phyloP scores from a whole-genome alignment of 352 stramenopile genomes.

The Poterioochromonas sp. region DNA sequence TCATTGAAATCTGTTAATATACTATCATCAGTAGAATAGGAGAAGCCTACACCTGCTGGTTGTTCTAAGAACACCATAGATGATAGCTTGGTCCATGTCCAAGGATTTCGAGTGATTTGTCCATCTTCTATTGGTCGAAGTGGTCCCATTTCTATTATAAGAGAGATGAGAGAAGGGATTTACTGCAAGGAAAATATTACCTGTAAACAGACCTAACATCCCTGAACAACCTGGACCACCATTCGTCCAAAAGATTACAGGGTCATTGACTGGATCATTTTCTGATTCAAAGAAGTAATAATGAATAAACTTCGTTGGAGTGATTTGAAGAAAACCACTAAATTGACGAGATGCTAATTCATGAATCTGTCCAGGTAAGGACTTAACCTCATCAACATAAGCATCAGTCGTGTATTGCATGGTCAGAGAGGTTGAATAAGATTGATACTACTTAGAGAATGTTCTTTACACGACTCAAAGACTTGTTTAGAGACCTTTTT shows the following conservation, averaged over 20 bases:
- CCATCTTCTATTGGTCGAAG: neutral
- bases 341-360: neutral
- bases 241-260: conserved; percentile 27
- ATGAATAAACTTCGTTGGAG: neutral
- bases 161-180: neutral
- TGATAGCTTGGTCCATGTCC: neutral
- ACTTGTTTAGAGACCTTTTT: no score
- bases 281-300: conserved; percentile 24
- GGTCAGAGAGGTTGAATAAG: no score
- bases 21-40: neutral
- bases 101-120: neutral
- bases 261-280: conserved; percentile 7
- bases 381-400: neutral
- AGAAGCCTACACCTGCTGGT: conserved; percentile 25
- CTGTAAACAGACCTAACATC: conserved; percentile 17
- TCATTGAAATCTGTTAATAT: neutral
- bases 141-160: conserved; percentile 13
- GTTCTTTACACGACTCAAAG: no score
- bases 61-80: conserved; percentile 22
- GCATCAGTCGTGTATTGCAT: neutral
- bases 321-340: conserved; percentile 12
- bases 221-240: conserved; percentile 27
- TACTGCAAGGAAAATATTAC: neutral
- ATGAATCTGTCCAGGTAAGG: neutral
- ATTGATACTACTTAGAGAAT: no score